These are phyloP conservation scores for Barnettozyma hawaiiensis DNA, from an alignment of 1,139 yeast genomes.

Conservation along the genomic window DNA sequence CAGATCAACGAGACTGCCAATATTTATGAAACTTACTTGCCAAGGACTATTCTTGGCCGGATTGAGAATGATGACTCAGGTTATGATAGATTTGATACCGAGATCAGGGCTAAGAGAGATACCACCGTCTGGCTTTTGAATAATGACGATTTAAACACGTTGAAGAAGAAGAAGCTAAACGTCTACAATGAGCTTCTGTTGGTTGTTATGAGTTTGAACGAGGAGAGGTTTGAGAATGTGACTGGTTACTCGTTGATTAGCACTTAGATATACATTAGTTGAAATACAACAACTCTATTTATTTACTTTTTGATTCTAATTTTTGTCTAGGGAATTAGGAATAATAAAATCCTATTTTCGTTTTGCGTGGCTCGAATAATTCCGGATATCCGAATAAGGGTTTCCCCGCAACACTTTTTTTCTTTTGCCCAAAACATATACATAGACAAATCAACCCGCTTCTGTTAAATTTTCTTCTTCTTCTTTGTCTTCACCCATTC, in stretches of 20 bases:
- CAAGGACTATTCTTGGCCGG: slow-evolving; percentile 83
- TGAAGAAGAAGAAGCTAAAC: slow-evolving; percentile 34
- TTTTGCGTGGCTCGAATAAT: too few species aligned
- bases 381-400: not conserved
- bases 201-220: slow-evolving; percentile 59
- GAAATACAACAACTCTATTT: not conserved
- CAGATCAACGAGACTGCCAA: slow-evolving; percentile 36
- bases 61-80: slow-evolving; percentile 20
- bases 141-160: slow-evolving; percentile 29
- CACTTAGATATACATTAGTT: slow-evolving; percentile 13
- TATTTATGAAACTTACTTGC: slow-evolving; percentile 71
- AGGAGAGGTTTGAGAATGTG: slow-evolving; percentile 69
- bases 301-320: too few species aligned
- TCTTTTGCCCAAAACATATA: too few species aligned
- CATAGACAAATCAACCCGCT: too few species aligned
- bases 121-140: slow-evolving; percentile 73
- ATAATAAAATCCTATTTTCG: too few species aligned
- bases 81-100: slow-evolving; percentile 18
- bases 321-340: too few species aligned
- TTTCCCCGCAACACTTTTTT: not conserved
- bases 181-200: slow-evolving; percentile 65
- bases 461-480: too few species aligned
- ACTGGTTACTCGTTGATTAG: slow-evolving; percentile 66
- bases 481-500: too few species aligned
- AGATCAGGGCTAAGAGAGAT: slow-evolving; percentile 34